Evolutionary conservation across 495 filamentous ascomycete genomes (phyloP).

Genomic region (Talaromyces stipitatus): DNA sequence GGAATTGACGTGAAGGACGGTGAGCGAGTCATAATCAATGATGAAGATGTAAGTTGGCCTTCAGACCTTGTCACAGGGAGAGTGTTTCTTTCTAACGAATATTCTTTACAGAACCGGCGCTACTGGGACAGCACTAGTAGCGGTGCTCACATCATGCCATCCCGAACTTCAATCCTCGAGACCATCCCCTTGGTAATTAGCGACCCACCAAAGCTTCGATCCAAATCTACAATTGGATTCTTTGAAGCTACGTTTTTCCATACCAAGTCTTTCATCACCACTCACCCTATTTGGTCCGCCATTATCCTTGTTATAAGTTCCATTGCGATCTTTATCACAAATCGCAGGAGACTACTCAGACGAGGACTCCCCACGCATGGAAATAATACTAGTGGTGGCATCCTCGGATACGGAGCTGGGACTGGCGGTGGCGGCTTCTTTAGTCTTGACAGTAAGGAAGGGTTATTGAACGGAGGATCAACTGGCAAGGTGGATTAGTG

Average conservation of each 20-base stretch:
- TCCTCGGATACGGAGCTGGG: slow-evolving; percentile 32
- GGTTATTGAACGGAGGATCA: slow-evolving; percentile 47
- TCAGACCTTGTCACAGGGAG: background rate
- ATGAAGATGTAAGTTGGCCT: slow-evolving; percentile 74
- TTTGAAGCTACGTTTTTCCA: slow-evolving; percentile 75
- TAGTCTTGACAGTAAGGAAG: slow-evolving; percentile 69
- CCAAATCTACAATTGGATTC: slow-evolving; percentile 76
- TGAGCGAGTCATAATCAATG: slow-evolving; percentile 92
- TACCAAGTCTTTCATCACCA: slow-evolving; percentile 54
- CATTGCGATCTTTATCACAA: slow-evolving; percentile 22
- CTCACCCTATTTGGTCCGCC: slow-evolving; percentile 66
- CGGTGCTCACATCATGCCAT: slow-evolving; percentile 79
- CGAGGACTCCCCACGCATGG: slow-evolving; percentile 26
- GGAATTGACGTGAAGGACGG: slow-evolving; percentile 80
- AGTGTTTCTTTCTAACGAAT: background rate
- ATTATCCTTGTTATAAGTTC: slow-evolving; percentile 45
- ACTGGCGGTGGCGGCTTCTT: slow-evolving; percentile 58
- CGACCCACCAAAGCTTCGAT: slow-evolving; percentile 70
- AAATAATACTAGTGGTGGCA: slow-evolving; percentile 15
- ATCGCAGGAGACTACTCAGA: slow-evolving; percentile 23
- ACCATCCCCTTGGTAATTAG: slow-evolving; percentile 73
- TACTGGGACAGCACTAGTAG: slow-evolving; percentile 94
- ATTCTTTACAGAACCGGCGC: slow-evolving; percentile 61
- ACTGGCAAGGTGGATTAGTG: slow-evolving; percentile 67
- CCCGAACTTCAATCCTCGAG: slow-evolving; percentile 89